Conservation (phyloP, 148 eudicot species). For the Amaranthus cruentus region DNA sequence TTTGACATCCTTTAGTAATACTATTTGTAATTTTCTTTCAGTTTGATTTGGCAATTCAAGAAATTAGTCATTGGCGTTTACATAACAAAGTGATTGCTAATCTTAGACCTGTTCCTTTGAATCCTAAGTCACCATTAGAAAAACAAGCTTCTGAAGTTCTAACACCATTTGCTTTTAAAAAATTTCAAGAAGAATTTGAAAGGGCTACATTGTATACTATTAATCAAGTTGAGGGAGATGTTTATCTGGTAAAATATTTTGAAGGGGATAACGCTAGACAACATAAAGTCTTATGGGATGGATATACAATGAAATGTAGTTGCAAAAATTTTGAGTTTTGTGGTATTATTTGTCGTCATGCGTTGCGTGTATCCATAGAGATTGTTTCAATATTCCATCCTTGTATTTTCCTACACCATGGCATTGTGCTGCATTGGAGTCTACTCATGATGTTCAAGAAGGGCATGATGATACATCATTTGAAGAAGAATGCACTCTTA, state of each 20-base stretch:
- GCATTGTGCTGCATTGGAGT: neutral
- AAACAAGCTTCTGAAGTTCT: too few species aligned
- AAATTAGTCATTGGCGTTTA: too few species aligned
- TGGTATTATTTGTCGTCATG: slow-evolving; percentile 10
- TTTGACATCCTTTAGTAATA: too few species aligned
- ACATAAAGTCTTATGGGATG: neutral
- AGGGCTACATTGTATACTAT: neutral
- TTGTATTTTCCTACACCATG: neutral
- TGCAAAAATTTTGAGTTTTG: slow-evolving; percentile 15
- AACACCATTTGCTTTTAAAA: too few species aligned
- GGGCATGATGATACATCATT: neutral
- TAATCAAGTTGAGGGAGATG: neutral
- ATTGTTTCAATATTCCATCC: slow-evolving; percentile 1
- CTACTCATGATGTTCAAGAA: neutral
- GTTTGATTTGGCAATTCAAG: too few species aligned
- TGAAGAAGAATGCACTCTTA: slow-evolving; percentile 4
- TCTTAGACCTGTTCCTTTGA: too few species aligned
- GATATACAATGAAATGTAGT: neutral
- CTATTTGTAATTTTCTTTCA: too few species aligned
- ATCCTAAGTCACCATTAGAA: too few species aligned
- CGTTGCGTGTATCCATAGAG: slow-evolving; percentile 2
- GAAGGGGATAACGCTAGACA: neutral
- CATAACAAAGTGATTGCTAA: too few species aligned
- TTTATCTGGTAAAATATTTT: neutral
- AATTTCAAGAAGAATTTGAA: neutral